Evolutionary conservation across 805 yeast species (phyloP).

Genomic region (Candida sphagnicola): DNA sequence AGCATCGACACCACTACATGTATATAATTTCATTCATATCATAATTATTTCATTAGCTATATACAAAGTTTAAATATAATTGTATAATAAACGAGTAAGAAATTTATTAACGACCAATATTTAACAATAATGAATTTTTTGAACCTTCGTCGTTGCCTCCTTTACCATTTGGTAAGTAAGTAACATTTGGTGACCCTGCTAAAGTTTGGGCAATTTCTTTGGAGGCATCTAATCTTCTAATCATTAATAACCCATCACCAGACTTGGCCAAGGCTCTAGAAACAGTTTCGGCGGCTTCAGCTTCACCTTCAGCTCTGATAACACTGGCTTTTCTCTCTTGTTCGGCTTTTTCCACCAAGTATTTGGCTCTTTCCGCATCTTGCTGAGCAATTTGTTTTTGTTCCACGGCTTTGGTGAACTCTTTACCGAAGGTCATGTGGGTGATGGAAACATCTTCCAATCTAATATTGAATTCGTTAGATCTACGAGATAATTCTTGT

Average conservation of each 20-base stretch:
- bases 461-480: slow-evolving; percentile 82
- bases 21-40: slow-evolving; percentile 1
- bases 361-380: slow-evolving; percentile 96
- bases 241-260: slow-evolving; percentile 91
- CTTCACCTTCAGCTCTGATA: slow-evolving; percentile 98
- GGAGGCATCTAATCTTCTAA: slow-evolving; percentile 94
- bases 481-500: slow-evolving; percentile 78
- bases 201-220: slow-evolving; percentile 91
- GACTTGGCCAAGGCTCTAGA: slow-evolving; percentile 90
- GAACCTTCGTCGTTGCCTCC: slow-evolving; percentile 29
- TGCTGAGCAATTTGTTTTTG: slow-evolving; percentile 99
- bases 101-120: slow-evolving; percentile 55
- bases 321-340: slow-evolving; percentile 95
- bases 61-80: slow-evolving; percentile 2
- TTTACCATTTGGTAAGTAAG: slow-evolving; percentile 71
- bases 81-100: neutral
- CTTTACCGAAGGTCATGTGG: slow-evolving; percentile 94
- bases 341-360: slow-evolving; percentile 90
- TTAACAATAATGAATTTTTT: slow-evolving; percentile 57
- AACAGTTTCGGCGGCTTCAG: slow-evolving; percentile 94
- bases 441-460: slow-evolving; percentile 97
- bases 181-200: slow-evolving; percentile 77
- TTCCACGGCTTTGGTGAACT: slow-evolving; percentile 97
- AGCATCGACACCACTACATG: neutral
- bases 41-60: slow-evolving; percentile 1